Base-by-base conservation (phyloP, 345 rosid genomes). In the Durio zibethinus region DNA sequence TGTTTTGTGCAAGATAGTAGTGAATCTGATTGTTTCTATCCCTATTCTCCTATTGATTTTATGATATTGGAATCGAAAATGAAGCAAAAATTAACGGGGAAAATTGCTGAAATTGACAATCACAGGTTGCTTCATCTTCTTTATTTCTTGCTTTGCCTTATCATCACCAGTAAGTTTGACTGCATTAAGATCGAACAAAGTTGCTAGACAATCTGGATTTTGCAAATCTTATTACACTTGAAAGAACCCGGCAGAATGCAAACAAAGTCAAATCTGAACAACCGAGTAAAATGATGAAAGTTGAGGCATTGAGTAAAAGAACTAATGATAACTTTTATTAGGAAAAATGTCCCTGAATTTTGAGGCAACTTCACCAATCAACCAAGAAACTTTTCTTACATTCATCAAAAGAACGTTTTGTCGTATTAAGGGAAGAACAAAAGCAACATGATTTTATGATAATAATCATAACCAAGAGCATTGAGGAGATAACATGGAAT, bases 231-330 rank as follows among this genome's bases (percentile, higher is more conserved):
- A 50, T 50, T 33, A 4, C 42, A 50, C 8, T 1, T 15, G 33
- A 50, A 48, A 12, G 31, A 4, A 29, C 40, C 60, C 75, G 62
- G 33, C 75, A 33, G 10, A 18, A 50, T 2, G 8, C 20, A 53
- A 50, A 33, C 7, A 1, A 72, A 72, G 75, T 72, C 75, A 72
- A 72, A 50, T n/a, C 10, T 72, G 75, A 31, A 52, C 75, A 72
- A 31, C 75, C 9, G 12, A 7, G 45, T 66, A 18, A 52, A 48
- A 50, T 72, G 75, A 52, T 52, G 27, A 33, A 52, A 53, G 9
- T 20, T 50, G 5, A 68, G 20, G 23, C 15, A 16, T 47, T 25
- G 33, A 21, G 72, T 66, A 21, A 21, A 12, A 33, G 36, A 33
- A n/a, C n/a, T 33, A 33, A 33, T n/a, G n/a, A n/a, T n/a, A n/a